Evolutionary conservation across 2,329 filamentous ascomycete genomes (phyloP), one percentile per base, ranked within the genome.

Genomic region (Hymenoscyphus fraxineus): DNA sequence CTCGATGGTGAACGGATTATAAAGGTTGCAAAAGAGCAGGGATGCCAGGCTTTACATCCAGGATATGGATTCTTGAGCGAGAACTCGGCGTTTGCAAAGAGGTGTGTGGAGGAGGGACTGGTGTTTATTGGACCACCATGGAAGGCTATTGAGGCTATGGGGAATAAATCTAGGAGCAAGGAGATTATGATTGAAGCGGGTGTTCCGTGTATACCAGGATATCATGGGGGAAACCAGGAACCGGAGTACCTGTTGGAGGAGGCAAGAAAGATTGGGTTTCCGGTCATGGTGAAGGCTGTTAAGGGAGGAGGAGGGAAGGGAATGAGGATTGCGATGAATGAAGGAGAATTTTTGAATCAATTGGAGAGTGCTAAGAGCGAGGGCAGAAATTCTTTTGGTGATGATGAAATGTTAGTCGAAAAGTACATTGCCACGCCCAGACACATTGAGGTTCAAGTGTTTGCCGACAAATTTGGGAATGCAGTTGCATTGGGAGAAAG

Each of bases 31-130:
- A 93, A 93, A 79, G 83, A 90, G 72, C 86, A 94, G 73, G 90
- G 90, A 55, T 97, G 96, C 73, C 87, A 94, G 75, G 94, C 92
- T 4, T 89, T 99, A 70, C 95, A 99, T 77, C 95, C 95, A 0
- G 95, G 95, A 31, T 99, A 99, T 80, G 95, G 95, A 55, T 99
- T 96, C 74, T 80, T 98, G 69, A 96, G 91, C 67, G 95, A 99
- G 80, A 99, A 99, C 77, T 88, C 94, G 7, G 86, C 83, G 6
- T 99, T 99, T 76, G 95, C 95, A 2, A 87, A 88, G 72, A 88
- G 91, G 75, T 98, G 94, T 76, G 89, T 91, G 71, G 88, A 95
- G 72, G 93, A 93, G 56, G 95, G 95, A 12, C 84, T 99, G 68
- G 88, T 94, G 63, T 99, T 99, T 76, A 96, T 99, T 72, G 95